These are phyloP conservation scores for Xylaria venustula DNA, from an alignment of 495 filamentous ascomycete species.

Conservation along the genomic window DNA sequence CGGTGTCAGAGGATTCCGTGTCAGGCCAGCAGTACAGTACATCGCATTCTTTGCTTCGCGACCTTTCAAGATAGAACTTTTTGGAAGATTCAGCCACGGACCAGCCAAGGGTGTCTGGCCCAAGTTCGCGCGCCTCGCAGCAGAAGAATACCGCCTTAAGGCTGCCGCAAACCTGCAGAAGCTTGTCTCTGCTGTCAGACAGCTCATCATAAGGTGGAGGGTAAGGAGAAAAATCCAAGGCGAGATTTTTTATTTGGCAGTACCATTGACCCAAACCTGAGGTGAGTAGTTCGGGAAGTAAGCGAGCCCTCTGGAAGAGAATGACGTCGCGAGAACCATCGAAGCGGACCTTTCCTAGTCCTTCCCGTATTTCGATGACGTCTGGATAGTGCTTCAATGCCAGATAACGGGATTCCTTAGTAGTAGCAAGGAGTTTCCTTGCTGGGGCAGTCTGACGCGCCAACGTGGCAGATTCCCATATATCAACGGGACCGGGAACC, in stretches of 20 bases:
- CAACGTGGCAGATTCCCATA: slow-evolving; percentile 19
- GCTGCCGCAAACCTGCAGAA: slow-evolving; percentile 2
- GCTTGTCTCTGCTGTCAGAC: neutral
- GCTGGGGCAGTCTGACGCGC: slow-evolving; percentile 28
- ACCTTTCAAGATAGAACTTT: slow-evolving; percentile 12
- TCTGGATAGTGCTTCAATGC: slow-evolving; percentile 35
- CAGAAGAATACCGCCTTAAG: slow-evolving; percentile 20
- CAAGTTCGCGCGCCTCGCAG: neutral
- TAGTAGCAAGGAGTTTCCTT: slow-evolving; percentile 30
- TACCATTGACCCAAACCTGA: too few species aligned
- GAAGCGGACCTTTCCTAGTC: slow-evolving; percentile 26
- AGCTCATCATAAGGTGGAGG: too few species aligned
- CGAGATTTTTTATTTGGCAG: slow-evolving; percentile 23
- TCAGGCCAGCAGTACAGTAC: slow-evolving; percentile 39
- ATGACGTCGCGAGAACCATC: slow-evolving; percentile 34
- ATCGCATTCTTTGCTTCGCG: slow-evolving; percentile 9
- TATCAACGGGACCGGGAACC: neutral
- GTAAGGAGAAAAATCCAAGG: neutral
- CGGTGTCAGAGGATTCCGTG: too few species aligned
- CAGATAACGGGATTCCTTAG: slow-evolving; percentile 34
- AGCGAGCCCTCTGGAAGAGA: too few species aligned
- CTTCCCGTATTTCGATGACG: slow-evolving; percentile 17
- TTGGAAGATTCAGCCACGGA: slow-evolving; percentile 20
- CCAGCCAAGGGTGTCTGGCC: slow-evolving; percentile 22
- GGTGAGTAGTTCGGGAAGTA: too few species aligned